phyloP scores from a whole-genome alignment of 495 filamentous ascomycete genomes.

The Diplogelasinospora grovesii region DNA sequence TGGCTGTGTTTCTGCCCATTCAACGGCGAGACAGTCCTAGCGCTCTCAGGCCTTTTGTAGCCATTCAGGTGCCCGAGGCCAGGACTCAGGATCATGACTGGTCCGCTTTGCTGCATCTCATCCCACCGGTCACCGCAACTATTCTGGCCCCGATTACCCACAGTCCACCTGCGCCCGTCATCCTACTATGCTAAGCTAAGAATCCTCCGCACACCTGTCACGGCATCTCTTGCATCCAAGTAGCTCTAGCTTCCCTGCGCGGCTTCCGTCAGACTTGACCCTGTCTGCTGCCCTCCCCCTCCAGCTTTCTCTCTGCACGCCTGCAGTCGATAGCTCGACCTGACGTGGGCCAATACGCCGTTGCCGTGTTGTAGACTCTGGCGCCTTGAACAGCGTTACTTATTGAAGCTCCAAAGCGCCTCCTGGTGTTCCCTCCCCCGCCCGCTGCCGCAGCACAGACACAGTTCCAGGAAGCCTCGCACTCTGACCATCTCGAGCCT shows the following conservation, averaged over 20 bases:
- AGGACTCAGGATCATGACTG: constrained; percentile 32
- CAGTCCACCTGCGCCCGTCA: constrained; percentile 21
- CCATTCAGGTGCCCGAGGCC: constrained; percentile 37
- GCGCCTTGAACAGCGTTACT: constrained; percentile 18
- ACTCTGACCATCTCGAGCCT: too few species aligned
- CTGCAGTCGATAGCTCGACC: constrained; percentile 5
- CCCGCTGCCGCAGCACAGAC: not conserved
- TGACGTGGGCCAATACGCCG: constrained; percentile 18
- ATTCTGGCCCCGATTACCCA: constrained; percentile 26
- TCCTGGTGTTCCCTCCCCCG: not conserved
- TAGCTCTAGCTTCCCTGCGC: constrained; percentile 11
- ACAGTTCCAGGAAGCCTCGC: too few species aligned
- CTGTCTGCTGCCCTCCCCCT: not conserved
- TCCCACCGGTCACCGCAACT: constrained; percentile 29
- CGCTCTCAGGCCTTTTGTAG: constrained; percentile 18
- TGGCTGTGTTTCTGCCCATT: constrained; percentile 22
- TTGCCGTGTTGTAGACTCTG: constrained; percentile 7
- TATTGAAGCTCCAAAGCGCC: constrained; percentile 10
- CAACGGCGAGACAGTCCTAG: constrained; percentile 20
- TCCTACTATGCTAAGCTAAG: constrained; percentile 25
- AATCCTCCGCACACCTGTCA: constrained; percentile 14
- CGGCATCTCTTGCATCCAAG: constrained; percentile 13
- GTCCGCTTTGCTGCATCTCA: constrained; percentile 30
- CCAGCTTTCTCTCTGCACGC: too few species aligned
- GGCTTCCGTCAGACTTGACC: constrained; percentile 9